Base-by-base conservation (phyloP, 2,329 filamentous ascomycete genomes). In the Botrytis fragariae region DNA sequence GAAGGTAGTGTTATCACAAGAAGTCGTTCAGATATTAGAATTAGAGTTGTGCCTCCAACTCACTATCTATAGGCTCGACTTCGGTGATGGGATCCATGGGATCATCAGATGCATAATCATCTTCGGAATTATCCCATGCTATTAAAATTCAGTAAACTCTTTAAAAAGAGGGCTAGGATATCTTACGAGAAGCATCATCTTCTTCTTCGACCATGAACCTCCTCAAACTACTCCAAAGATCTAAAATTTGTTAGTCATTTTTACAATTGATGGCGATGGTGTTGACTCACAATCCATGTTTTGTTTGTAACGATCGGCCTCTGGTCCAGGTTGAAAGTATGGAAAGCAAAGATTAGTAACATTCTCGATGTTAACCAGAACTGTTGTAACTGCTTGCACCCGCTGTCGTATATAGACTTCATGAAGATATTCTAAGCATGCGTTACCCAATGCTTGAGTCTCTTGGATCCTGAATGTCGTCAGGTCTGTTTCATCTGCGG, bases 21-120 rank as follows among this genome's bases (percentile, higher is more conserved):
- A 69, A 65, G 51, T 73, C 72, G 32, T 68, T 67, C 72, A 60
- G 16, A 70, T 42, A 20, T 61, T 51, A 37, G 18, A n/a, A 32
- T 72, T 59, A 74, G 32, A 72, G 74, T 42, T 71, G 70, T 63
- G 74, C 76, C 72, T 83, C 83, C 18, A 68, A n/a, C 75, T 69
- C 71, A 61, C 80, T 81, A 68, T 82, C 81, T 62, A 82, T 80
- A 75, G 84, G 84, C 76, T 85, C 83, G 77, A 85, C 80, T 71
- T 86, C 86, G 59, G 83, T 83, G 71, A 87, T 79, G 75, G 84
- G 84, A 73, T 88, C 87, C 79, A 87, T 83, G 73, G 84, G 84
- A 45, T 89, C 87, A 10, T 87, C 89, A 65, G 87, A 89, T 63
- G 80, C 85, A 77, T 81, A 80, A 37, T 79, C 79, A 6, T 74